Percentiles rank a stretch among this genome's conserved stretches.
Conservation (phyloP, 495 filamentous ascomycete genomes). For the Podospora comata region DNA sequence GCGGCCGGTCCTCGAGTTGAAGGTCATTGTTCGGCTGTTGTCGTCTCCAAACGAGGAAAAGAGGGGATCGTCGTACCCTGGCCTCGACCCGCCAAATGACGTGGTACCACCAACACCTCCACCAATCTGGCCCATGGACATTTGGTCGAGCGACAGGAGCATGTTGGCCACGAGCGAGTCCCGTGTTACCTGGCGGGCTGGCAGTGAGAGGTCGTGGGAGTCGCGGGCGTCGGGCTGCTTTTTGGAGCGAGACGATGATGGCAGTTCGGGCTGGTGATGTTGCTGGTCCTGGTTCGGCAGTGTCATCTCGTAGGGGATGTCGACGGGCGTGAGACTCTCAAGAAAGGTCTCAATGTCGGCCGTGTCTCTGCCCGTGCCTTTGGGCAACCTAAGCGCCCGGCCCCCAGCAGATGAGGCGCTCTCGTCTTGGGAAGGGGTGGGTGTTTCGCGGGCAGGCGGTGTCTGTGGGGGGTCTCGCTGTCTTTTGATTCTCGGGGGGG, state of each 20-base stretch:
- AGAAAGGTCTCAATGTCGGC: constrained; percentile 38
- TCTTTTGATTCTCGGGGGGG: constrained; percentile 12
- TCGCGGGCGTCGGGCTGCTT: constrained; percentile 48
- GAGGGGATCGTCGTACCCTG: constrained; percentile 32
- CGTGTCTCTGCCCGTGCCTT: constrained; percentile 20
- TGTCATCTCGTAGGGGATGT: constrained; percentile 30
- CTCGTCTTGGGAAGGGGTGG: constrained; percentile 19
- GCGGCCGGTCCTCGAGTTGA: constrained; percentile 39
- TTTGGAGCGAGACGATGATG: constrained; percentile 21
- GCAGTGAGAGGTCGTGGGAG: constrained; percentile 84
- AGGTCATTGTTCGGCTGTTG: constrained; percentile 35
- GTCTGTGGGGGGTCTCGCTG: constrained; percentile 22
- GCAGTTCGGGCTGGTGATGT: constrained; percentile 17
- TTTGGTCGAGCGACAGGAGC: constrained; percentile 82
- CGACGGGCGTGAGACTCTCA: constrained; percentile 33
- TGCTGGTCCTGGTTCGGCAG: constrained; percentile 24
- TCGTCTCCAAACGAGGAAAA: constrained; percentile 28
- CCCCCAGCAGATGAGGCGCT: constrained; percentile 12
- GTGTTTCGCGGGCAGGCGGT: constrained; percentile 21
- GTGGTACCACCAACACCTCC: constrained; percentile 20
- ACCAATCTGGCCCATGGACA: constrained; percentile 53
- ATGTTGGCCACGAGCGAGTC: constrained; percentile 91
- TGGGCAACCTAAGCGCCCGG: constrained; percentile 29
- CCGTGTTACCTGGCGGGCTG: constrained; percentile 68
- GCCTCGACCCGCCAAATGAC: constrained; percentile 21